Evolutionary conservation across 202 grass and related monocot genomes (phyloP).

Genomic region (Panicum hallii): DNA sequence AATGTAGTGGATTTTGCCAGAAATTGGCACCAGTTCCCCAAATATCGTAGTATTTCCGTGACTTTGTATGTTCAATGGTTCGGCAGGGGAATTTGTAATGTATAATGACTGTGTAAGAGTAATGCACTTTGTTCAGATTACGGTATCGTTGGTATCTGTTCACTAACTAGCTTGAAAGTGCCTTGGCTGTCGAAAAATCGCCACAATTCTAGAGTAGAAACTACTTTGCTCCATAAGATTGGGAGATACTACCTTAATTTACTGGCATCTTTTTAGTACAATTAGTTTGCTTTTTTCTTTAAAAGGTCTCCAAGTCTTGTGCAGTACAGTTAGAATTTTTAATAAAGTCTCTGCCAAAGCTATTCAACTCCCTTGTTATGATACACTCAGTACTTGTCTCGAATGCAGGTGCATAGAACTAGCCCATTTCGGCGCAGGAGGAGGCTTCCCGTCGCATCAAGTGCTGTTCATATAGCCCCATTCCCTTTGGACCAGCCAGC

Average conservation of each 20-base stretch:
- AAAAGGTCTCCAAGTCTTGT: neutral
- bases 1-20: neutral
- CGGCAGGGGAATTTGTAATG: neutral
- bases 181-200: neutral
- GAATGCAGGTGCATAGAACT: constrained; percentile 36
- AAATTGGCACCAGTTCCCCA: neutral
- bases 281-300: neutral
- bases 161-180: neutral
- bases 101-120: neutral
- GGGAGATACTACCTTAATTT: neutral
- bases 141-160: neutral
- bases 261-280: neutral
- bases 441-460: neutral
- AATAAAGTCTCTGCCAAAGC: neutral
- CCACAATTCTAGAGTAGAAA: neutral
- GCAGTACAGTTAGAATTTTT: neutral
- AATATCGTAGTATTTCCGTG: neutral
- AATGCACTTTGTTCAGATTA: neutral
- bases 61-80: neutral
- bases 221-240: neutral
- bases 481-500: constrained; percentile 29
- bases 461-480: neutral
- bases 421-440: constrained; percentile 22
- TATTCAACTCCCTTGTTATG: neutral
- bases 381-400: constrained; percentile 22